phyloP scores from a whole-genome alignment of 1,284 basidiomycete genomes.

The Leccinum insigne region DNA sequence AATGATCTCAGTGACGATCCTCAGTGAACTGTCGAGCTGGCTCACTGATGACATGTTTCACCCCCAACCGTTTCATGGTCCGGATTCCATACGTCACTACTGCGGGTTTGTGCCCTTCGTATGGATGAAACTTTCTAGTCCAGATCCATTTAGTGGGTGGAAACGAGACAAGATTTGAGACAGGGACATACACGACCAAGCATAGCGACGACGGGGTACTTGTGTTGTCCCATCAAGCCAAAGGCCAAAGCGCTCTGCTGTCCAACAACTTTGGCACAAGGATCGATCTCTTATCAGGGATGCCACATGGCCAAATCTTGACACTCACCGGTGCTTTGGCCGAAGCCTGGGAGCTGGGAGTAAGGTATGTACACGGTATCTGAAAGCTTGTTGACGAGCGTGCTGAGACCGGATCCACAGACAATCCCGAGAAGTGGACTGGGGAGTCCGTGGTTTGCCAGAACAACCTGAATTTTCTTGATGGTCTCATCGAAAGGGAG shows the following conservation, averaged over 20 bases:
- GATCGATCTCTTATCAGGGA: background rate
- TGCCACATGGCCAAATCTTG: background rate
- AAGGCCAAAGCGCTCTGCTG: conserved; percentile 80
- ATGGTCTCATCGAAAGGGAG: conserved; percentile 41
- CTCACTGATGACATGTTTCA: conserved; percentile 73
- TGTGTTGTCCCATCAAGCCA: conserved; percentile 62
- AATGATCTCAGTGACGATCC: conserved; percentile 7
- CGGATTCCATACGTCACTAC: conserved; percentile 78
- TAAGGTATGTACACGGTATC: conserved; percentile 61
- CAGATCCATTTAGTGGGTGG: conserved; percentile 3
- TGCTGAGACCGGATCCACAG: conserved; percentile 76
- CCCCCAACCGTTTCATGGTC: conserved; percentile 72
- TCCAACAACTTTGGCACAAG: conserved; percentile 53
- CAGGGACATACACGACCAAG: conserved; percentile 65
- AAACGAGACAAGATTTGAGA: background rate
- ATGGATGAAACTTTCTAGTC: conserved; percentile 66
- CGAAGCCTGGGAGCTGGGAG: conserved; percentile 63
- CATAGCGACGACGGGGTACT: conserved; percentile 80
- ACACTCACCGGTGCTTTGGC: conserved; percentile 67
- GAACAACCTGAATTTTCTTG: conserved; percentile 34
- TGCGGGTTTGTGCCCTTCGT: conserved; percentile 73
- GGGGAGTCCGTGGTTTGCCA: conserved; percentile 45
- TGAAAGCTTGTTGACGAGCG: conserved; percentile 56
- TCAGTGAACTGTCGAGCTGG: background rate
- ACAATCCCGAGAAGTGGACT: conserved; percentile 72